Conservation (phyloP, 352 stramenopile species). For the Phytophthora constricta region DNA sequence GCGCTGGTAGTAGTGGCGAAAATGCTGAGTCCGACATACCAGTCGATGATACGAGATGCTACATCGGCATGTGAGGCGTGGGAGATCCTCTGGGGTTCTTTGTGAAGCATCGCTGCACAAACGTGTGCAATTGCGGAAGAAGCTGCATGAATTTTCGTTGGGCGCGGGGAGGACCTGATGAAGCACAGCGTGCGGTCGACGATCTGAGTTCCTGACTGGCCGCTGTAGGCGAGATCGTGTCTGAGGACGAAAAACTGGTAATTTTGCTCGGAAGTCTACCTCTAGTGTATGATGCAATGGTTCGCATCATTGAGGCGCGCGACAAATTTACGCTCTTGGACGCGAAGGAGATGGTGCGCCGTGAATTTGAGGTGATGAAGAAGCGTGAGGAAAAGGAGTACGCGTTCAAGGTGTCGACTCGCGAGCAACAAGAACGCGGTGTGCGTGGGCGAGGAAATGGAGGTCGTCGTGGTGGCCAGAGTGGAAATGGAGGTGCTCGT, state of each 20-base stretch:
- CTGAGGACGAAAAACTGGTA: slow-evolving; percentile 16
- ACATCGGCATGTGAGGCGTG: slow-evolving; percentile 5
- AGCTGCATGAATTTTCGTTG: slow-evolving; percentile 25
- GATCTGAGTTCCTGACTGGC: slow-evolving; percentile 17
- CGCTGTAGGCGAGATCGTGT: slow-evolving; percentile 17
- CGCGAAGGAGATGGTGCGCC: slow-evolving; percentile 32
- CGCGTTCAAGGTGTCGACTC: slow-evolving; percentile 17
- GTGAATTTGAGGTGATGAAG: slow-evolving; percentile 13
- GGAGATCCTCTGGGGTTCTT: slow-evolving; percentile 27
- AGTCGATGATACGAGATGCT: slow-evolving; percentile 9
- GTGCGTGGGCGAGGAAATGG: neutral
- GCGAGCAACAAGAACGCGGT: neutral
- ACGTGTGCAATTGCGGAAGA: slow-evolving; percentile 26
- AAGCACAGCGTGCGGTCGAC: slow-evolving; percentile 19
- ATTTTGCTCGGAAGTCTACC: slow-evolving; percentile 21
- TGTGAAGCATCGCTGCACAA: slow-evolving; percentile 28
- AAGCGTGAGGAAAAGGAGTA: slow-evolving; percentile 13
- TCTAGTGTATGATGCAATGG: slow-evolving; percentile 29
- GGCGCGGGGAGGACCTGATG: slow-evolving; percentile 17
- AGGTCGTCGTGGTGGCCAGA: neutral
- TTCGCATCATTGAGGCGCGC: slow-evolving; percentile 28
- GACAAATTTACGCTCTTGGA: slow-evolving; percentile 15
- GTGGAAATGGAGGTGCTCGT: neutral
- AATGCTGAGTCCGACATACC: slow-evolving; percentile 7
- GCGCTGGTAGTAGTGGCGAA: slow-evolving; percentile 21